These are phyloP conservation scores for Neofusicoccum laricinum DNA, from an alignment of 2,329 filamentous ascomycete genomes.

Conservation along the genomic window DNA sequence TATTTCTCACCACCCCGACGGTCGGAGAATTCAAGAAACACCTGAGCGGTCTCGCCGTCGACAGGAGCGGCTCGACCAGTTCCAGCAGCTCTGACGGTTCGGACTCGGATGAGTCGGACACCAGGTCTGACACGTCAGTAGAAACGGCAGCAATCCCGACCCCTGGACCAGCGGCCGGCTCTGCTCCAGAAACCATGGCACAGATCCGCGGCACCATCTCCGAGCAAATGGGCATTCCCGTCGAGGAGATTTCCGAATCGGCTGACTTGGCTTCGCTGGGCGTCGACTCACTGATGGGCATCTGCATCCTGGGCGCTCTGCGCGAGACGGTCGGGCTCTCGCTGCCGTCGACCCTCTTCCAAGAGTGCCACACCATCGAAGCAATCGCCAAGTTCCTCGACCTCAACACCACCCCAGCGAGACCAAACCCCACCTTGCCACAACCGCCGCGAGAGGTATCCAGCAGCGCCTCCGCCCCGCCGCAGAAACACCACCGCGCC, in stretches of 20 bases:
- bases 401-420: not conserved
- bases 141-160: too few relatives aligned
- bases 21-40: too few relatives aligned
- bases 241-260: conserved; percentile 20
- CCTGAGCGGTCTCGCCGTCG: too few relatives aligned
- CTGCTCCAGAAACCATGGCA: too few relatives aligned
- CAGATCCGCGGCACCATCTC: too few relatives aligned
- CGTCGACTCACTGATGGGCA: conserved; percentile 27
- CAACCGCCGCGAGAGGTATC: not conserved
- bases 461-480: not conserved
- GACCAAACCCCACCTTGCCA: not conserved
- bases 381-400: not conserved
- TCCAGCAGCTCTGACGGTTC: too few relatives aligned
- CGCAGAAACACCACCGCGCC: not conserved
- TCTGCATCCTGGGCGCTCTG: conserved; percentile 26
- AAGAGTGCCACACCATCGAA: not conserved
- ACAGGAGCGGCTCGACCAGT: too few relatives aligned
- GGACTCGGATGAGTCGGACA: not conserved
- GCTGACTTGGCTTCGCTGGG: conserved; percentile 22
- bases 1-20: too few relatives aligned
- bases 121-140: too few relatives aligned
- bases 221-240: conserved; percentile 20
- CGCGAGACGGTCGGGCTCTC: conserved; percentile 20
- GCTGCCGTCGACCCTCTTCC: conserved; percentile 6
- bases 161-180: too few relatives aligned